phyloP scores from a whole-genome alignment of 2,329 filamentous ascomycete species.

The Epichloe bromicola region DNA sequence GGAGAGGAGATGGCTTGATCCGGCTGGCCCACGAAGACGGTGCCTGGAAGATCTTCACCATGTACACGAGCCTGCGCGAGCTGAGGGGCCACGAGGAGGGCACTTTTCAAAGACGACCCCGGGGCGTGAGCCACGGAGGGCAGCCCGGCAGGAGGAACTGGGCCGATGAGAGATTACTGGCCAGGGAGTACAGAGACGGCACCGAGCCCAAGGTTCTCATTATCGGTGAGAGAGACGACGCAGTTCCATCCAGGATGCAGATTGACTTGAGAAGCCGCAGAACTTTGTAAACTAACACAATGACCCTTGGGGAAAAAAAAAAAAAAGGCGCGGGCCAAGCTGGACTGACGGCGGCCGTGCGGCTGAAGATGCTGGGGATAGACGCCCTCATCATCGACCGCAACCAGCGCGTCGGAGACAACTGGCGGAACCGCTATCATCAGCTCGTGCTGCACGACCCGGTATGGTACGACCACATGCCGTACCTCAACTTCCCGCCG shows the following conservation, averaged over 20 bases:
- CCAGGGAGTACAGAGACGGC: conserved; percentile 32
- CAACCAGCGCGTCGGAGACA: conserved; percentile 46
- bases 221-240: conserved; percentile 33
- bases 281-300: neutral
- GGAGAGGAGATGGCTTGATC: conserved; percentile 42
- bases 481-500: conserved; percentile 50
- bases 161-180: conserved; percentile 36
- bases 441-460: conserved; percentile 57
- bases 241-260: no score
- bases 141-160: conserved; percentile 44
- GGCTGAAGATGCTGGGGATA: conserved; percentile 45
- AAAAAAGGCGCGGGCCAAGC: conserved; percentile 48
- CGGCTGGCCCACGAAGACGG: conserved; percentile 32
- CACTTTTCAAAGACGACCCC: conserved; percentile 31
- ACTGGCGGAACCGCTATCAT: conserved; percentile 50
- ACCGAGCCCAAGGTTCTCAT: conserved; percentile 45
- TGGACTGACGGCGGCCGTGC: conserved; percentile 43
- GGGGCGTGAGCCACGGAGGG: conserved; percentile 43
- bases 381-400: conserved; percentile 44
- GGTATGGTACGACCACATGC: conserved; percentile 47
- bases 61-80: conserved; percentile 46
- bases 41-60: conserved; percentile 48
- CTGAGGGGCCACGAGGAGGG: conserved; percentile 41
- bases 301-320: no score
- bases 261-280: no score